These are phyloP conservation scores for Hanseniaspora valbyensis DNA, from an alignment of 805 yeast genomes.

Conservation along the genomic window DNA sequence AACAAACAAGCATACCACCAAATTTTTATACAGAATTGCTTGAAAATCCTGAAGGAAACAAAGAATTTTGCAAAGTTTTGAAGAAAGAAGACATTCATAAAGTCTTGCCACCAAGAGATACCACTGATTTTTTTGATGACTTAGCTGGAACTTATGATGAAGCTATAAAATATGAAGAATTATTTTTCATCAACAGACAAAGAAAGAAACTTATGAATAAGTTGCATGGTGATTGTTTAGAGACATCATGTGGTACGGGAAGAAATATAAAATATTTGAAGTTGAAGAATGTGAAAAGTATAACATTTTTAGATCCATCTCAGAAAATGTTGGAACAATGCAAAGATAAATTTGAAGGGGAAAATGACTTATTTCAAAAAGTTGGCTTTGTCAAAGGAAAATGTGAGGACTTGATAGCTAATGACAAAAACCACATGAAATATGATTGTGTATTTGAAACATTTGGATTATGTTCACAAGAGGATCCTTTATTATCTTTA, in stretches of 20 bases:
- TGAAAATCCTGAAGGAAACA: conserved; percentile 17
- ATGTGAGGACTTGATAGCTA: conserved; percentile 64
- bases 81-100: conserved; percentile 14
- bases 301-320: conserved; percentile 81
- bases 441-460: conserved; percentile 91
- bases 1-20: conserved; percentile 16
- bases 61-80: conserved; percentile 15
- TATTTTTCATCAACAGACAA: conserved; percentile 41
- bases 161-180: conserved; percentile 52
- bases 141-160: conserved; percentile 74
- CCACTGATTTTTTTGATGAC: conserved; percentile 65
- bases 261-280: conserved; percentile 72
- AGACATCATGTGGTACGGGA: conserved; percentile 94
- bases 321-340: conserved; percentile 75
- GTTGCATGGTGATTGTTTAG: conserved; percentile 78
- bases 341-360: conserved; percentile 55
- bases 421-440: conserved; percentile 33
- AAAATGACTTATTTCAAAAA: conserved; percentile 53
- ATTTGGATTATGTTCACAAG: conserved; percentile 91
- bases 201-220: conserved; percentile 73
- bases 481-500: conserved; percentile 78
- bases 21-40: conserved; percentile 14
- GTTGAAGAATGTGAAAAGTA: conserved; percentile 48
- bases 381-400: conserved; percentile 85
- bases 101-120: conserved; percentile 64